Evolutionary conservation across 164 flowering plant genomes (phyloP).

Genomic region (Umbellularia californica): DNA sequence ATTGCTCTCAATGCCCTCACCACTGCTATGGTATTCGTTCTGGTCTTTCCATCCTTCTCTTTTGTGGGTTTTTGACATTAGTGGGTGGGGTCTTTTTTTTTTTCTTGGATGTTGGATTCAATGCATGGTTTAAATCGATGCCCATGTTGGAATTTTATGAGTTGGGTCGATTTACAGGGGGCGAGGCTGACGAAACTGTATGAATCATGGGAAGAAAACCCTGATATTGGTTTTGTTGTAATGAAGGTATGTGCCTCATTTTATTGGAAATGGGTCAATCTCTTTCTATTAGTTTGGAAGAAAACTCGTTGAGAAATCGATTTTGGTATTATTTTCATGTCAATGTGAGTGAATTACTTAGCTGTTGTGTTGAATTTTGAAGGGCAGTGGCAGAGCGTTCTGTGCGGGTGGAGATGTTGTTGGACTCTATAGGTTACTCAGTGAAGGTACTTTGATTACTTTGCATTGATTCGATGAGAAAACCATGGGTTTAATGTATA

Average conservation of each 20-base stretch:
- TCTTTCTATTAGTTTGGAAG: neutral
- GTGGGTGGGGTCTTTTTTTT: neutral
- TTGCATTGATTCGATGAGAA: neutral
- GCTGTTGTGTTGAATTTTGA: slow-evolving; percentile 30
- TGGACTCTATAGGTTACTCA: slow-evolving; percentile 36
- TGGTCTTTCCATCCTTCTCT: neutral
- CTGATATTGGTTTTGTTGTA: slow-evolving; percentile 69
- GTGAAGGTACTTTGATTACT: slow-evolving; percentile 42
- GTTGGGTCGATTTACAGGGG: slow-evolving; percentile 33
- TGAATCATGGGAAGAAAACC: slow-evolving; percentile 90
- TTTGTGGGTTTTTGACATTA: neutral
- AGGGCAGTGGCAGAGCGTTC: slow-evolving; percentile 81
- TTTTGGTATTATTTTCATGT: neutral
- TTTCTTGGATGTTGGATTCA: neutral
- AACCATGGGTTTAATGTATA: neutral
- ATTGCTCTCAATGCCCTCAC: slow-evolving; percentile 73
- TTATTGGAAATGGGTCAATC: neutral
- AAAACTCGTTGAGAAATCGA: neutral
- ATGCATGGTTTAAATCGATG: neutral
- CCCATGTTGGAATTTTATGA: neutral
- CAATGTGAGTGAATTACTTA: slow-evolving; percentile 8
- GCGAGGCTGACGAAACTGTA: slow-evolving; percentile 67
- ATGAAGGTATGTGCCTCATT: slow-evolving; percentile 46
- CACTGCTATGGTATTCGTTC: slow-evolving; percentile 50
- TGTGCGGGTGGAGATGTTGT: slow-evolving; percentile 80